Evolutionary conservation across 2,329 filamentous ascomycete genomes (phyloP), one percentile per base, ranked within the genome.

Genomic region (Cladosporium halotolerans): DNA sequence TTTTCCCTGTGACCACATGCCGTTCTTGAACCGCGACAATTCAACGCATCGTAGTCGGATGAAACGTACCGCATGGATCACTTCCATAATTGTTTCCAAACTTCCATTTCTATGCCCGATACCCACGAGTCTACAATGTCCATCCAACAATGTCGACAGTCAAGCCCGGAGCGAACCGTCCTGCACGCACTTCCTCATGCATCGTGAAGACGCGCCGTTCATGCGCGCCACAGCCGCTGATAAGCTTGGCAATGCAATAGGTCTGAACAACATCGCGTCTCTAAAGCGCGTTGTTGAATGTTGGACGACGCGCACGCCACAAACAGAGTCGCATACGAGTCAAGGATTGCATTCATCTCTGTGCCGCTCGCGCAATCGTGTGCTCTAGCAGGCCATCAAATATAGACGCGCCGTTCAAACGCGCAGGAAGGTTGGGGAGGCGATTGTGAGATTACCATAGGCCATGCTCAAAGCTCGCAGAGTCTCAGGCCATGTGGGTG

Each of bases 201-300:
- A 43, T 50, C 47, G 23, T 51, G 48, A 51, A 51, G 48, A 51
- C 40, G 47, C 47, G 48, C 40, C 16, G 36, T n/a, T 28, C 46
- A 28, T 28, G 23, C 23, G 23, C 23, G 23, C 23, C 23, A 28
- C 23, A 28, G 38, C 36, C 36, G 16, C 36, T 39, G 19, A 40
- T 51, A 51, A 44, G 40, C 48, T 51, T 51, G 48, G 48, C 48
- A 38, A 23, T 51, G 48, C 48, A 51, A 51, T 51, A 51, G 18
- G 16, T 14, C 34, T n/a, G 10, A 11, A 39, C 36, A 39, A 39
- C 36, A 39, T 39, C 36, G 16, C 36, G 23, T 28, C 23, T 28
- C 7, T 7, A 28, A 7, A 28, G 23, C 23, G 23, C 23, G 23
- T 28, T 28, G 23, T 28, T 28, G 23, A 28, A 7, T 28, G 7